Evolutionary conservation across 306 rosid genomes (phyloP).

Genomic region (Quillaja saponaria): DNA sequence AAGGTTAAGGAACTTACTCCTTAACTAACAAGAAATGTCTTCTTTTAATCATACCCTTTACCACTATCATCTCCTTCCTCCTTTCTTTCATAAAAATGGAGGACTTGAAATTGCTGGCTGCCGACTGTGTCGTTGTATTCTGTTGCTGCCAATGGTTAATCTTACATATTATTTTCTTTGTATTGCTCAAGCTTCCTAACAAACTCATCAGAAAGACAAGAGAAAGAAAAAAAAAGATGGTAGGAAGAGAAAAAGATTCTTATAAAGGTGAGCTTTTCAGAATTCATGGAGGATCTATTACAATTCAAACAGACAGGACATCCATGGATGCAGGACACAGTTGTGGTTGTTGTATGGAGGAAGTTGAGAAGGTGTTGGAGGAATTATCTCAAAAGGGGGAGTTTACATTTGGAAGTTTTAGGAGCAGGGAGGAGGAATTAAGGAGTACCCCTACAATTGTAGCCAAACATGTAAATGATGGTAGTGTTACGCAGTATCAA

Average conservation of each 20-base stretch:
- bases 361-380: conserved; percentile 73
- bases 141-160: conserved; percentile 91
- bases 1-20: conserved; percentile 49
- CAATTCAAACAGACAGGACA: conserved; percentile 33
- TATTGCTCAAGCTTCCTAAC: conserved; percentile 64
- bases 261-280: conserved; percentile 38
- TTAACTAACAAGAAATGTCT: conserved; percentile 39
- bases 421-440: conserved; percentile 44
- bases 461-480: conserved; percentile 24
- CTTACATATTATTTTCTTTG: conserved; percentile 57
- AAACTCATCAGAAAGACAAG: conserved; percentile 55
- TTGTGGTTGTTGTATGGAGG: conserved; percentile 57
- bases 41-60: conserved; percentile 30
- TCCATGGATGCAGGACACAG: conserved; percentile 14
- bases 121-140: conserved; percentile 73
- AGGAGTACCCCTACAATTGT: conserved; percentile 24
- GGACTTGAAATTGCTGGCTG: conserved; percentile 56
- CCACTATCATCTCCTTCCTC: conserved; percentile 17
- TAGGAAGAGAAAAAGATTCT: conserved; percentile 31
- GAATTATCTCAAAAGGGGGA: conserved; percentile 63
- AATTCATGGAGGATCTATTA: conserved; percentile 36
- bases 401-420: conserved; percentile 85
- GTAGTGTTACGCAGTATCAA: conserved; percentile 40
- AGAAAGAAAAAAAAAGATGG: conserved; percentile 30
- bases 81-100: conserved; percentile 53